A percentile compares a stretch with the other conserved stretches of the same genome.
Evolutionary conservation across 805 yeast species (phyloP).

Genomic region (Saturnispora silvae): DNA sequence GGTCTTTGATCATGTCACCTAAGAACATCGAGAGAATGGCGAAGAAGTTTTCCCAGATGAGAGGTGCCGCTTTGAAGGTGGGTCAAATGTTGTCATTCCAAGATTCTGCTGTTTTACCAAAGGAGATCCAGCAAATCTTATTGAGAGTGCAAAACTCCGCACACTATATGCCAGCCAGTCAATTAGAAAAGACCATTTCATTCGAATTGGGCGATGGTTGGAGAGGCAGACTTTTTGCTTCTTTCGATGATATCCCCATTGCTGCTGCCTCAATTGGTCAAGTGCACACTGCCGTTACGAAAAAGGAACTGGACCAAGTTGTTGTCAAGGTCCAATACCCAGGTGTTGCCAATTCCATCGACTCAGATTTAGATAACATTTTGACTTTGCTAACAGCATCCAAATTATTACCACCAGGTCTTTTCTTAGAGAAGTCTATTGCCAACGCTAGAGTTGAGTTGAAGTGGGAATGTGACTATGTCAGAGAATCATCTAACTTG

Average conservation of each 20-base stretch:
- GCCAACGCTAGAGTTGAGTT: conserved; percentile 89
- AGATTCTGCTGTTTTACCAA: conserved; percentile 75
- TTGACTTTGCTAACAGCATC: conserved; percentile 78
- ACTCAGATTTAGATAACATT: conserved; percentile 84
- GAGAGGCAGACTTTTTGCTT: conserved; percentile 54
- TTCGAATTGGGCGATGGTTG: conserved; percentile 71
- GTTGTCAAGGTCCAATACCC: conserved; percentile 97
- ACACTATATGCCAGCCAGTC: conserved; percentile 92
- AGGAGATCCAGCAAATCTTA: conserved; percentile 71
- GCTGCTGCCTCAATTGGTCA: conserved; percentile 98
- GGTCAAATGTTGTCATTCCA: conserved; percentile 98
- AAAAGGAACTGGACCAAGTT: conserved; percentile 51
- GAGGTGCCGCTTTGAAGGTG: conserved; percentile 96
- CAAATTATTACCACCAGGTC: conserved; percentile 77
- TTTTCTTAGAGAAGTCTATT: conserved; percentile 82
- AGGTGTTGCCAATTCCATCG: conserved; percentile 88
- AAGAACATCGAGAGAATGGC: conserved; percentile 82
- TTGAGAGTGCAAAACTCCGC: conserved; percentile 87
- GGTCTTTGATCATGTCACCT: conserved; percentile 60
- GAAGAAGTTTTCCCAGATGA: conserved; percentile 79
- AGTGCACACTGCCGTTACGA: conserved; percentile 75
- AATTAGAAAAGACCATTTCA: conserved; percentile 64
- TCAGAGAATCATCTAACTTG: conserved; percentile 75
- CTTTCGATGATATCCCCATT: conserved; percentile 79
- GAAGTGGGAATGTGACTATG: conserved; percentile 96